Percentiles rank a stretch among this genome's conserved stretches.
Conservation (phyloP, 2,329 filamentous ascomycete species). For the Colletotrichum spaethianum region DNA sequence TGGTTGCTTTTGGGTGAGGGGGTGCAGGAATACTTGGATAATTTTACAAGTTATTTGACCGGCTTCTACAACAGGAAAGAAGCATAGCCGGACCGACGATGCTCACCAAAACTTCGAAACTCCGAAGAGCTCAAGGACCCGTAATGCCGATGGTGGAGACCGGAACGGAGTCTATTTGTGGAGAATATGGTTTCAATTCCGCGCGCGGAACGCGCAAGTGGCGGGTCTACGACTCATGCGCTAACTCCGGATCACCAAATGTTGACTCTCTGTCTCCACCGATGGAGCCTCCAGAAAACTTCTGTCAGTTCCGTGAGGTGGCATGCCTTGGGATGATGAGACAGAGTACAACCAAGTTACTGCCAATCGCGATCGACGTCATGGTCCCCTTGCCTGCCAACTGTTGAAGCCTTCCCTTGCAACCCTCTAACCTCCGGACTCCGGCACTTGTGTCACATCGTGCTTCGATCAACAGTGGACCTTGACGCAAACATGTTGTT, state of each 20-base stretch:
- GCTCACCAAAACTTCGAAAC: background rate
- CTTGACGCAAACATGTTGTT: background rate
- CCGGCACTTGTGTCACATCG: conserved; percentile 1
- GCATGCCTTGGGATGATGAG: background rate
- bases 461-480: background rate
- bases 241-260: conserved; percentile 26
- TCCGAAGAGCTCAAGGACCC: background rate
- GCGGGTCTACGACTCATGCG: conserved; percentile 21
- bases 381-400: background rate
- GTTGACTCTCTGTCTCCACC: conserved; percentile 18
- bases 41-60: background rate
- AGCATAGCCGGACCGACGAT: background rate
- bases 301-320: background rate
- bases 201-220: conserved; percentile 17
- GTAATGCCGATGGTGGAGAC: background rate
- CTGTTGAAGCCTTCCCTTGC: background rate
- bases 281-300: conserved; percentile 22
- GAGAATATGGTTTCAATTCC: conserved; percentile 5
- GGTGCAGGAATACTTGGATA: background rate
- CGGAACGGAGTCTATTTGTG: background rate
- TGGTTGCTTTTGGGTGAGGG: no score
- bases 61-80: background rate
- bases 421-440: background rate
- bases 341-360: background rate
- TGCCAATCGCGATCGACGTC: background rate